phyloP scores from a whole-genome alignment of 2,329 filamentous ascomycete genomes.

The Tolypocladium ovalisporum region DNA sequence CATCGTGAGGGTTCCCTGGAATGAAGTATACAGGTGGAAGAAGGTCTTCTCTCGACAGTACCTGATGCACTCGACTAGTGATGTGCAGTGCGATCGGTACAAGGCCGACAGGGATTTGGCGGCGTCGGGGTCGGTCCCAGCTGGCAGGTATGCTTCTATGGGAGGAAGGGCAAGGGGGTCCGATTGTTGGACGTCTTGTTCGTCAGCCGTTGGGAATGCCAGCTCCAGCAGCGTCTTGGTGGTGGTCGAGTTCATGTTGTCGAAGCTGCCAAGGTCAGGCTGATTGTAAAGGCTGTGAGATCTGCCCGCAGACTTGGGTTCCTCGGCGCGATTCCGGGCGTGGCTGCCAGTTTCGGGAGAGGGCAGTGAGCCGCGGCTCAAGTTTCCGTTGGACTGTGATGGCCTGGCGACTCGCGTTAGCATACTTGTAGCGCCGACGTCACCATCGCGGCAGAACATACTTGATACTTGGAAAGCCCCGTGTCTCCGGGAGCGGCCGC shows the following conservation, averaged over 20 bases:
- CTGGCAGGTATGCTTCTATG: slow-evolving; percentile 71
- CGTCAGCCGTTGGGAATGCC: slow-evolving; percentile 47
- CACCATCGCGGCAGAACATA: slow-evolving; percentile 18
- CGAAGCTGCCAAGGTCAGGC: slow-evolving; percentile 41
- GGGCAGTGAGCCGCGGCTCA: slow-evolving; percentile 13
- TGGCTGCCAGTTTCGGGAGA: slow-evolving; percentile 17
- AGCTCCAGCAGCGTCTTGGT: slow-evolving; percentile 49
- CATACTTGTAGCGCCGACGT: not conserved
- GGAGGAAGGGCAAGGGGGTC: slow-evolving; percentile 72
- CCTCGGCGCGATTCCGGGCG: slow-evolving; percentile 4
- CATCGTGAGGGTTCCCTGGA: slow-evolving; percentile 92
- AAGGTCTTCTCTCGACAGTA: slow-evolving; percentile 97
- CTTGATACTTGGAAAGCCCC: slow-evolving; percentile 37
- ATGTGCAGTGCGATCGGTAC: slow-evolving; percentile 91
- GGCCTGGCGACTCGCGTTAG: slow-evolving; percentile 21
- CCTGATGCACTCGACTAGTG: slow-evolving; percentile 86
- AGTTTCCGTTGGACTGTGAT: slow-evolving; percentile 17
- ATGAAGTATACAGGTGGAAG: slow-evolving; percentile 87
- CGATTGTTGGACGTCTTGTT: slow-evolving; percentile 43
- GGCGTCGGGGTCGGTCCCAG: slow-evolving; percentile 74
- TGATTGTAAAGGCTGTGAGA: slow-evolving; percentile 47
- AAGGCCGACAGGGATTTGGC: slow-evolving; percentile 77
- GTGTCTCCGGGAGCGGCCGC: slow-evolving; percentile 37
- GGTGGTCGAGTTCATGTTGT: slow-evolving; percentile 46
- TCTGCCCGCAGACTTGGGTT: slow-evolving; percentile 8